phyloP scores from a whole-genome alignment of 148 eudicot genomes.

The Suaeda aralocaspica region DNA sequence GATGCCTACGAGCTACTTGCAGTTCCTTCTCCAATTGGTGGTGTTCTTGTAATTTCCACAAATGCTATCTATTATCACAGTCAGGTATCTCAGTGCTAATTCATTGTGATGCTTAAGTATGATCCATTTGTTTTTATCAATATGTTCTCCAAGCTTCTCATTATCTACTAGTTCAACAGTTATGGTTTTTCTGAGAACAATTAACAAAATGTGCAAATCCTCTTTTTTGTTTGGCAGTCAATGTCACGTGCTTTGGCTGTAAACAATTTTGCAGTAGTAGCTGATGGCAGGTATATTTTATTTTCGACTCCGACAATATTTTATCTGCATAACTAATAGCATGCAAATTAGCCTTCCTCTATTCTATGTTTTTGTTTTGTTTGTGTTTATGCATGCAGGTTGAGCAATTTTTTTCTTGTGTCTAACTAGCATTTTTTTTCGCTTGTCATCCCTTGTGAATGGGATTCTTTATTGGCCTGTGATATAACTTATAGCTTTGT shows the following conservation, averaged over 20 bases:
- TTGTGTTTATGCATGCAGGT: too few relatives aligned
- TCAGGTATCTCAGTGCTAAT: conserved; percentile 51
- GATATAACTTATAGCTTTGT: too few relatives aligned
- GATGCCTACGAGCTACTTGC: conserved; percentile 98
- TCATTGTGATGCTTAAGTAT: conserved; percentile 1
- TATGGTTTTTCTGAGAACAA: background rate
- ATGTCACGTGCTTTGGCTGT: conserved; percentile 79
- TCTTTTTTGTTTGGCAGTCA: conserved; percentile 57
- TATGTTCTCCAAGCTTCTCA: background rate
- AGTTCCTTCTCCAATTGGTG: conserved; percentile 98
- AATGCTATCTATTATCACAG: conserved; percentile 94
- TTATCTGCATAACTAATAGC: background rate
- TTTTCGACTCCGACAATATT: background rate
- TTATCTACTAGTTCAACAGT: conserved; percentile 15
- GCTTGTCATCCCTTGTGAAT: too few relatives aligned
- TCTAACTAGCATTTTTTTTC: too few relatives aligned
- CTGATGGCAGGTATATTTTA: conserved; percentile 63
- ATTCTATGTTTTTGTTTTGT: too few relatives aligned
- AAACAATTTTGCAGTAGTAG: conserved; percentile 70
- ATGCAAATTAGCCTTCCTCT: too few relatives aligned
- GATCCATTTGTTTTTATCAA: background rate
- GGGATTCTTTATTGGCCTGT: too few relatives aligned
- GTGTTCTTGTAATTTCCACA: conserved; percentile 79
- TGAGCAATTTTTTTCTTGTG: too few relatives aligned
- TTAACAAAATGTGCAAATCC: conserved; percentile 2